phyloP scores from a whole-genome alignment of 78 protist genomes.

The Dictyostelium brefeldianum region DNA sequence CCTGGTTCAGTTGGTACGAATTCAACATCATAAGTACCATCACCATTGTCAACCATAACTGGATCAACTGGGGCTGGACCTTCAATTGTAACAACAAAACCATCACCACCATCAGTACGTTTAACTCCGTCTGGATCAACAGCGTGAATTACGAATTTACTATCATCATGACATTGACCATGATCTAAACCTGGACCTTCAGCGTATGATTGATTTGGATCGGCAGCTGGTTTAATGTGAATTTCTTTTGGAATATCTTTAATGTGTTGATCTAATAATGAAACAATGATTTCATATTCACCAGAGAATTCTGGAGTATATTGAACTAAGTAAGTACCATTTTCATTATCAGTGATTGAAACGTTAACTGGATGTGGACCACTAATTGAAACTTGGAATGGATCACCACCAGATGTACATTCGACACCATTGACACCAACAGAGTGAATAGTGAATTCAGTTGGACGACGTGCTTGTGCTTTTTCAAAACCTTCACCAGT shows the following conservation, averaged over 20 bases:
- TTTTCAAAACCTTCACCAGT: constrained; percentile 82
- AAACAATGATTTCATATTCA: constrained; percentile 75
- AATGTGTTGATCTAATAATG: constrained; percentile 56
- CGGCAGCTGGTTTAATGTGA: constrained; percentile 83
- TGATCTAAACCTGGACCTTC: constrained; percentile 82
- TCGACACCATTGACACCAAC: constrained; percentile 46
- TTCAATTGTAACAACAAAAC: constrained; percentile 68
- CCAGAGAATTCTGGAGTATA: constrained; percentile 85
- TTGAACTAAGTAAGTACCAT: constrained; percentile 85
- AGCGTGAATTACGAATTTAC: constrained; percentile 76
- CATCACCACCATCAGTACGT: constrained; percentile 85
- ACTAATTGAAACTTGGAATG: constrained; percentile 66
- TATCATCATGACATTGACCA: constrained; percentile 61
- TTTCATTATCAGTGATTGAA: constrained; percentile 80
- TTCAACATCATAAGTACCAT: constrained; percentile 87
- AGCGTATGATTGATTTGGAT: constrained; percentile 66
- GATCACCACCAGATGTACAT: constrained; percentile 80
- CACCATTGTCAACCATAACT: constrained; percentile 84
- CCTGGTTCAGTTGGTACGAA: constrained; percentile 79
- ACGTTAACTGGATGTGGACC: constrained; percentile 75
- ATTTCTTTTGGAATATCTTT: constrained; percentile 79
- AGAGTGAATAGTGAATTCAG: constrained; percentile 84
- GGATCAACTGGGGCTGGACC: constrained; percentile 82
- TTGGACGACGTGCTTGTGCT: constrained; percentile 75
- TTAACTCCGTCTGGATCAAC: constrained; percentile 73